Base-by-base conservation (phyloP, 1,139 yeast species). In the Pneumocystis jirovecii region DNA sequence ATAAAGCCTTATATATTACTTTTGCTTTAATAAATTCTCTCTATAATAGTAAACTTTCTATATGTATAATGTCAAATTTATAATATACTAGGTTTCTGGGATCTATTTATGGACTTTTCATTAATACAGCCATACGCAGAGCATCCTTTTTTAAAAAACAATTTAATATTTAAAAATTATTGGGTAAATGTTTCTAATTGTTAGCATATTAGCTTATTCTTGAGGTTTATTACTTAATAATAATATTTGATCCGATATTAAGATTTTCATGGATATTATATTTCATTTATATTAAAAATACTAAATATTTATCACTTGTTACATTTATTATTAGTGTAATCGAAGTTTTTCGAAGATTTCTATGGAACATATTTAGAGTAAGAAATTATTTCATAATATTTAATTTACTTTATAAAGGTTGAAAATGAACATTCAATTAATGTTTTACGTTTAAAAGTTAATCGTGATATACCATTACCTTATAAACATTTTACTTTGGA, bases 31-130 rank as follows among this genome's bases (percentile, higher is more conserved):
- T 88, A 61, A 91, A 93, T 73, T 85, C 97, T 0, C 66, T 86
- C 0, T 83, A 82, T 72, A 81, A 90, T 39, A 76, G 88, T 40
- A 61, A 63, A 10, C 25, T 12, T n/a, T 1, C 4, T 59, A 19
- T 59, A 37, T 19, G 6, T 7, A 37, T 59, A 21, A 37, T 19
- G 19, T 59, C 21, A 19, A 8, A 19, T 37, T 39, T 37, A 39
- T 19, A 19, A 37, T 59, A 37, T 59, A 19, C 40, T 39, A 39
- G 61, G 44, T 0, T 70, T 85, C 15, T 93, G 98, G 98, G 98
- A 93, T 76, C 76, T 95, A 12, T 78, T 89, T 50, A 89, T 93
- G 96, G 98, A 93, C 78, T 95, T 96, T 91, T 90, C 97, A 1
- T 78, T 93, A 70, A 78, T 87, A 67, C 96, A 90, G 73, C 61